Evolutionary conservation across 2,329 filamentous ascomycete species (phyloP), one percentile per base, ranked within the genome.

Genomic region (Cladosporium oxysporum): DNA sequence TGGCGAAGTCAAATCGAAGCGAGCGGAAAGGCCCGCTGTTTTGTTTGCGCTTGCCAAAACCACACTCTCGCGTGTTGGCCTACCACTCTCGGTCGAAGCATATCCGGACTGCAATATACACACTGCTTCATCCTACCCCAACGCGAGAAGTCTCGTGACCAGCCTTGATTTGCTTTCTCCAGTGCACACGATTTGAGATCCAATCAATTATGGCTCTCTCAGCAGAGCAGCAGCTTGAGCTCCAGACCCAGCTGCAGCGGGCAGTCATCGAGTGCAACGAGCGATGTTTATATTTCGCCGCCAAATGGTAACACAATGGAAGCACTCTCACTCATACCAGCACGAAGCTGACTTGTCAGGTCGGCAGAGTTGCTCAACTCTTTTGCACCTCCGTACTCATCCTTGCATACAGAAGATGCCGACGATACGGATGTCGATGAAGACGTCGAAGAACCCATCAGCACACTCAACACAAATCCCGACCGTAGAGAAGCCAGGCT

Each of bases 191-290:
- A 47, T 2, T 1, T 12, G 41, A 7, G 41, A 7, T 21, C 21
- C 1, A 37, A 37, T 47, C 1, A 37, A 37, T 14, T 23, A 76
- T 76, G 74, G 68, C 71, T 41, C 73, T 84, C 28, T 79, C 81
- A 33, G 71, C 69, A 64, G 76, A 78, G 61, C 81, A 84, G 57
- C 75, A 77, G 66, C 77, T 79, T 60, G 89, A 92, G 75, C 83
- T 96, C 67, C 88, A 90, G 74, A 85, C 84, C 44, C 87, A 91
- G 37, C 84, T 97, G 52, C 92, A 96, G 77, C 90, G 93, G 74
- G 92, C 94, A 33, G 90, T 95, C 3, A 85, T 95, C 28, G 93
- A 93, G 76, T 98, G 93, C 81, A 96, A 93, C 1, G 95, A 99
- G 77, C 85, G 95, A 77, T 97, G 95, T 78, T 85, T 99, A 14